Evolutionary conservation across 139 green algal genomes (phyloP).

Genomic region (Chlorella sp.): DNA sequence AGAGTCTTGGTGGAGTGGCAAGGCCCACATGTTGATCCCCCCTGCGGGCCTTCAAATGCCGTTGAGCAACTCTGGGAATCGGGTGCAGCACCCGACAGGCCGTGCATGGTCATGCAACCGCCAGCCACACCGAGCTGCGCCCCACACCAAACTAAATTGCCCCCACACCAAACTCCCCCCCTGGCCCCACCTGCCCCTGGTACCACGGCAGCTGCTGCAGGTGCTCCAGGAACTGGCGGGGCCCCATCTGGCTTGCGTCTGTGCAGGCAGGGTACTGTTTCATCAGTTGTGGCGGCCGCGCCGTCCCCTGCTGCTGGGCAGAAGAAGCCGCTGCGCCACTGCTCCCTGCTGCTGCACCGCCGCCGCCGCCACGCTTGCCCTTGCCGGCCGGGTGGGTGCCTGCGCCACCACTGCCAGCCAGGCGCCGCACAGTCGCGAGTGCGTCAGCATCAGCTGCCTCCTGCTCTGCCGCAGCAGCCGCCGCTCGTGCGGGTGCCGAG

Average conservation of each 20-base stretch:
- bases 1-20: background rate
- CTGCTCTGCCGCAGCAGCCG: background rate
- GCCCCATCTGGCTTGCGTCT: constrained; percentile 47
- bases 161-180: background rate
- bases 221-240: constrained; percentile 64
- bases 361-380: background rate
- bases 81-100: too few species aligned
- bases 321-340: background rate
- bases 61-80: background rate
- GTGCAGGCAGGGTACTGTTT: constrained; percentile 54
- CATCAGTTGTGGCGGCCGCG: constrained; percentile 49
- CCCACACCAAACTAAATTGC: too few species aligned
- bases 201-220: constrained; percentile 70
- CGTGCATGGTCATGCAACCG: too few species aligned
- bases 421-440: constrained; percentile 1
- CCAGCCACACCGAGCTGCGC: too few species aligned
- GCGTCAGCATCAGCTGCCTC: constrained; percentile 5
- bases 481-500: background rate
- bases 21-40: too few species aligned
- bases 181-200: constrained; percentile 55
- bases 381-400: background rate
- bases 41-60: too few species aligned
- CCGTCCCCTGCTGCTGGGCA: background rate
- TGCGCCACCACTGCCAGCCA: background rate
- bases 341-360: too few species aligned